A percentile compares a stretch with the other conserved stretches of the same genome.
Conservation (phyloP, 495 filamentous ascomycete species). For the Alectoria sarmentosa region DNA sequence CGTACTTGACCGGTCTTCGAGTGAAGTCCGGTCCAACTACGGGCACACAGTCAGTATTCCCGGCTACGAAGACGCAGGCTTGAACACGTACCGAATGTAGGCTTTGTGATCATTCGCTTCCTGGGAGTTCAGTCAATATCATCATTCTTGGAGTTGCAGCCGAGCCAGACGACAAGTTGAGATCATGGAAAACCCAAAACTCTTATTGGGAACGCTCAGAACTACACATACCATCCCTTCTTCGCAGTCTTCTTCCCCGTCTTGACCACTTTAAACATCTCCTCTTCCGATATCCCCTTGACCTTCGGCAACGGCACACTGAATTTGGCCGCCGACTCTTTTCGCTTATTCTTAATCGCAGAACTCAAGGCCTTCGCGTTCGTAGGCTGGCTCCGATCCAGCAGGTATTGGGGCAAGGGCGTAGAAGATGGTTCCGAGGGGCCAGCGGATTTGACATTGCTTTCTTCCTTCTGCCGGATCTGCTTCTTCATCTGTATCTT, state of each 20-base stretch:
- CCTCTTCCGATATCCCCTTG: constrained; percentile 87
- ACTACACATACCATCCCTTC: constrained; percentile 33
- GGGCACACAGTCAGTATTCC: background rate
- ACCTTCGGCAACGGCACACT: constrained; percentile 92
- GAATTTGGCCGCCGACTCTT: constrained; percentile 94
- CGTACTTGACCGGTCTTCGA: constrained; percentile 87
- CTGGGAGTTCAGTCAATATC: constrained; percentile 52
- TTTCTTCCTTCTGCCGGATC: constrained; percentile 90
- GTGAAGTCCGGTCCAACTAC: constrained; percentile 66
- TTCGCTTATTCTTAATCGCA: constrained; percentile 82
- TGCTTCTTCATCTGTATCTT: constrained; percentile 99
- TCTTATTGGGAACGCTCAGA: background rate
- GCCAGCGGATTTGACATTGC: constrained; percentile 88
- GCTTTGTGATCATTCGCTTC: constrained; percentile 96
- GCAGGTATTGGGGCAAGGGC: constrained; percentile 78
- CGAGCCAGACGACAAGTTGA: background rate
- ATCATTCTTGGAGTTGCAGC: constrained; percentile 25
- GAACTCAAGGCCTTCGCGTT: constrained; percentile 82
- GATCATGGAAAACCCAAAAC: background rate
- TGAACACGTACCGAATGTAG: constrained; percentile 50
- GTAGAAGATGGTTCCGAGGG: constrained; percentile 62
- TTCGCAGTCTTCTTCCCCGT: constrained; percentile 79
- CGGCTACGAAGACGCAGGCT: no score
- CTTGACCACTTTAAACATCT: constrained; percentile 97
- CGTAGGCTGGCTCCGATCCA: constrained; percentile 78